Evolutionary conservation across 208 protist genomes (phyloP), one percentile per base, ranked within the genome.

Genomic region (Porcisia hertigi): DNA sequence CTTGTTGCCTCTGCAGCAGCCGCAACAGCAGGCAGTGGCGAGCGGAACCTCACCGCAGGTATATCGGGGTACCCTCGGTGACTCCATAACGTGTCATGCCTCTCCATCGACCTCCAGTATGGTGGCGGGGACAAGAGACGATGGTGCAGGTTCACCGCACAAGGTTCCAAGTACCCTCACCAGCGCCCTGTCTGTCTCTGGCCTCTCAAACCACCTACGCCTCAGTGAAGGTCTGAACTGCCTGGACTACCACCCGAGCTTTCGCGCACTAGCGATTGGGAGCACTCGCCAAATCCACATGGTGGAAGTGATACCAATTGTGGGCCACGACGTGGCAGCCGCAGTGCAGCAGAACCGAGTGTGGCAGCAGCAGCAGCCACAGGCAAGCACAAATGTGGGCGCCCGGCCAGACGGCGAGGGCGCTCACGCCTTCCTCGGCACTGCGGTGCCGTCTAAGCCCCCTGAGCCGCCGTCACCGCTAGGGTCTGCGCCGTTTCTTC

Each of bases 281-380:
- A 87, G 88, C 78, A 93, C 91, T 23, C 86, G 89, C 20, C 86
- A 89, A 67, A 75, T 96, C 25, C 84, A 92, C 41, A 75, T 96
- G 34, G 79, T 95, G 49, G 88, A 94, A 69, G 90, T 96, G 39
- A 79, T 88, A 12, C 72, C 80, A 23, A 77, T 82, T 54, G 74
- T 90, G 16, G 81, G 76, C 30, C 73, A 87, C 54, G 82, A 82
- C 58, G 74, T 86, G 25, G 76, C 73, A 12, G 74, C 54, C 3
- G 76, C 71, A 52, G 66, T 80, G 30, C 74, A 64, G 4, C 47
- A 18, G 62, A 45, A 41, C 60, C 64, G 69, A n/a, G 55, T 80
- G n/a, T 63, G 64, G 12, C 75, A 79, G 34, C 75, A 78, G 23
- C 81, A 77, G 25, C 52, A 76, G 41, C 39, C 25, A 47, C 36